Base-by-base conservation (phyloP, 306 rosid genomes). In the Pueraria montana region DNA sequence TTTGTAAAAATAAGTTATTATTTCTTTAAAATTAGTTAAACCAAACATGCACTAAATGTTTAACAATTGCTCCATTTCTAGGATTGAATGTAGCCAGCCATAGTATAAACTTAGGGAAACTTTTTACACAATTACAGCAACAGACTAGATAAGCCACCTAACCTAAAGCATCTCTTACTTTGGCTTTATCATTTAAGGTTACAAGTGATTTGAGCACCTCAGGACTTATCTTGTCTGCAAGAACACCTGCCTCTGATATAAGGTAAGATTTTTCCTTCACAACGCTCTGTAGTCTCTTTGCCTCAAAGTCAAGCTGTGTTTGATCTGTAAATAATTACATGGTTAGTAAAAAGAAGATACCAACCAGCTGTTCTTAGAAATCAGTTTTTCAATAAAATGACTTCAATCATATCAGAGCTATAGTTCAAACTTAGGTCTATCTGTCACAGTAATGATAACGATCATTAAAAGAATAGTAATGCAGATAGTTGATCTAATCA, bases 241-340 rank as follows among this genome's bases (percentile, higher is more conserved):
- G 86, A 50, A 76, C 97, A 78, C 98, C 98, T 40, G 86, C 72
- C 84, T 93, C 99, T 9, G 99, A 95, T 82, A 91, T 87, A 52
- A 90, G 11, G 85, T 86, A 90, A 34, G 97, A 80, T 78, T 95
- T 93, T 21, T 95, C 98, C 88, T 95, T 93, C 88, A 93, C 93
- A 62, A 40, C 26, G 88, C 97, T 90, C 73, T 93, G 97, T 64
- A 92, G 95, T 75, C 63, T 88, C 91, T 92, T 91, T 0, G 93
- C 85, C 59, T 92, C 98, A 66, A 92, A 96, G 80, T 93, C 94
- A 48, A 92, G 94, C 20, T 79, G 81, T 55, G 87, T 84, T 88
- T 93, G 96, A 87, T 93, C 99, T 95, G 88, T 81, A 78, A 79
- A 72, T 79, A 72, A 82, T 78, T 76, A 66, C 62, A 76, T 34